Conservation (phyloP, 345 rosid genomes). For the Lumnitzera littorea region DNA sequence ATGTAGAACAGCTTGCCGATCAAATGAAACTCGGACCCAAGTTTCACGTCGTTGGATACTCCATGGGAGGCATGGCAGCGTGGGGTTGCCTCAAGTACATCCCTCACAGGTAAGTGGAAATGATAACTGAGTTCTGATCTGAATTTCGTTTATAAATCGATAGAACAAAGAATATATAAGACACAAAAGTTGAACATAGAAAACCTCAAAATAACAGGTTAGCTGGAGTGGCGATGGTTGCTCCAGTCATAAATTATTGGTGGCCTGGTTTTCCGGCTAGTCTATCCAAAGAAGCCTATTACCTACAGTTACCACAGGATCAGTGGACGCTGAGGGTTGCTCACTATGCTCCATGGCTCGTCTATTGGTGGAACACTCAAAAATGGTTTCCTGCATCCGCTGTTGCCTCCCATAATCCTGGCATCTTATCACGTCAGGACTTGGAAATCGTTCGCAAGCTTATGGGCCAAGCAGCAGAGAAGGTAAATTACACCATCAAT, state of each 20-base stretch:
- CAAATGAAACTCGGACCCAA: constrained; percentile 50
- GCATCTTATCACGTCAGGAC: constrained; percentile 29
- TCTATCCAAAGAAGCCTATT: constrained; percentile 38
- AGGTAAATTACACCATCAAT: constrained; percentile 12
- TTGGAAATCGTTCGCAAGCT: constrained; percentile 19
- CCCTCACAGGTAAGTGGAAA: constrained; percentile 44
- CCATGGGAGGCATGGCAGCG: constrained; percentile 48
- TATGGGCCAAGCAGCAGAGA: constrained; percentile 1
- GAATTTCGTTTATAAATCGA: neutral
- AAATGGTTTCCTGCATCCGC: constrained; percentile 32
- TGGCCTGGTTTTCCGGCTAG: constrained; percentile 48
- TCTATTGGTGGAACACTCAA: constrained; percentile 61
- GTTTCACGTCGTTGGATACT: constrained; percentile 42
- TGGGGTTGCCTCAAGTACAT: constrained; percentile 68
- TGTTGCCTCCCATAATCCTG: constrained; percentile 17
- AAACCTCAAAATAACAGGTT: constrained; percentile 22
- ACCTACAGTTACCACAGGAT: constrained; percentile 25
- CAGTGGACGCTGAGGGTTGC: constrained; percentile 50
- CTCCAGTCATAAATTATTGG: constrained; percentile 58
- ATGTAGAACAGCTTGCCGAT: constrained; percentile 64
- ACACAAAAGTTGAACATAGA: too few species aligned
- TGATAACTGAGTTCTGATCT: too few species aligned
- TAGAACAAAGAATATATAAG: neutral
- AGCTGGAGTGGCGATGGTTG: constrained; percentile 43
- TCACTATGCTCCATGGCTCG: constrained; percentile 42